These are phyloP conservation scores for Penicillium sp. DNA, from an alignment of 2,329 filamentous ascomycete genomes.

Conservation along the genomic window DNA sequence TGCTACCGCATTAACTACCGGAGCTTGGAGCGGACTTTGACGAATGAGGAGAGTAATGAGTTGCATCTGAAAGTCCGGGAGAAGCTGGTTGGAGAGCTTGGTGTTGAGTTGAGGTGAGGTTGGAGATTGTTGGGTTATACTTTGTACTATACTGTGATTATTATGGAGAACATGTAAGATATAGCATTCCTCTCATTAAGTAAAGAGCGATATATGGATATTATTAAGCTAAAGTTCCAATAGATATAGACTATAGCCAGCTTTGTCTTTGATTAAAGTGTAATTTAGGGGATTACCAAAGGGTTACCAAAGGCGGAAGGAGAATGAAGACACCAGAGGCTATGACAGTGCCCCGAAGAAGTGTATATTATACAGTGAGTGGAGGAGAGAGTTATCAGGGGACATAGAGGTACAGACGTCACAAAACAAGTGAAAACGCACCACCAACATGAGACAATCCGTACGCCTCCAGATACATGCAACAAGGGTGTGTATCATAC, in stretches of 20 bases:
- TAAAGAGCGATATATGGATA: neutral
- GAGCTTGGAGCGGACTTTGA: slow-evolving; percentile 86
- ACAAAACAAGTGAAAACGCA: slow-evolving; percentile 22
- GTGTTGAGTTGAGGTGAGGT: slow-evolving; percentile 71
- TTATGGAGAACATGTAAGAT: slow-evolving; percentile 18
- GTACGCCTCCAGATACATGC: slow-evolving; percentile 33
- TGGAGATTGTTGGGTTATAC: neutral
- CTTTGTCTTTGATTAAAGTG: neutral
- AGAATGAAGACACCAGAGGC: slow-evolving; percentile 16
- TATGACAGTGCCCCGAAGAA: slow-evolving; percentile 10
- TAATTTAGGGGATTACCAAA: neutral
- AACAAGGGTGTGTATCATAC: slow-evolving; percentile 37
- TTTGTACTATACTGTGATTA: slow-evolving; percentile 20
- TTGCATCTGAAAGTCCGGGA: slow-evolving; percentile 69
- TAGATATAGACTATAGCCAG: neutral
- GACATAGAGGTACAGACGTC: slow-evolving; percentile 19
- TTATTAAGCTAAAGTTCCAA: neutral
- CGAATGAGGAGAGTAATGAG: slow-evolving; percentile 73
- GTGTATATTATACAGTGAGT: slow-evolving; percentile 35
- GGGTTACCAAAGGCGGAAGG: neutral
- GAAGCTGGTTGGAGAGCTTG: slow-evolving; percentile 67
- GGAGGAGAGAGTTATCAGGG: slow-evolving; percentile 35
- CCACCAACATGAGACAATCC: slow-evolving; percentile 30
- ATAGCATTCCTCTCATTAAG: slow-evolving; percentile 9
- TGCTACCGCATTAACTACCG: slow-evolving; percentile 94